Conservation (phyloP, 306 rosid genomes). For the Citrullus mucosospermus region DNA sequence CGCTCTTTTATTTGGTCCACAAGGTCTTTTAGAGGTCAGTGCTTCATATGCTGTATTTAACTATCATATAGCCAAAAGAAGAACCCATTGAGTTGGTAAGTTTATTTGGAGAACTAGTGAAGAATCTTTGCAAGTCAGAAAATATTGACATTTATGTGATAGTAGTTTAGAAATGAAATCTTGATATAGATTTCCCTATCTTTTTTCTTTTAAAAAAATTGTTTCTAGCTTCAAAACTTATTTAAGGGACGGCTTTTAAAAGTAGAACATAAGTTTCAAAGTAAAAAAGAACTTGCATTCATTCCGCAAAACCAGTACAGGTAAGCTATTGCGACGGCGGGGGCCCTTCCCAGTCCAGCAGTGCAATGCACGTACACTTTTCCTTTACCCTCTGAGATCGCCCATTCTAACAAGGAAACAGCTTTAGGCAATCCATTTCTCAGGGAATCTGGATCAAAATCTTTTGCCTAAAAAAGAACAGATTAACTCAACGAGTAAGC, state of each 20-base stretch:
- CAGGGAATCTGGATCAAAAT: slow-evolving; percentile 84
- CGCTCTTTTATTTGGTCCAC: slow-evolving; percentile 80
- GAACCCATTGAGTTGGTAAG: neutral
- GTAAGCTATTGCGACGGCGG: slow-evolving; percentile 79
- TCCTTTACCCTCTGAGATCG: slow-evolving; percentile 68
- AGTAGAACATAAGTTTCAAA: neutral
- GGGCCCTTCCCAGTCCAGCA: slow-evolving; percentile 95
- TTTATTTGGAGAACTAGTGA: neutral
- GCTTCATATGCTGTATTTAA: slow-evolving; percentile 64
- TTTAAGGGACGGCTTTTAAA: neutral
- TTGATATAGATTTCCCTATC: neutral
- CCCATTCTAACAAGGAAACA: slow-evolving; percentile 85
- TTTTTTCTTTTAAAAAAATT: no score
- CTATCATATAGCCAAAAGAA: slow-evolving; percentile 27
- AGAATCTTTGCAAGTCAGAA: neutral
- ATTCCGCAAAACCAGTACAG: slow-evolving; percentile 78
- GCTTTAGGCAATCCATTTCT: slow-evolving; percentile 69
- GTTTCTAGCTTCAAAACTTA: neutral
- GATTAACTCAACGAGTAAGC: neutral
- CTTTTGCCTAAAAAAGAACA: slow-evolving; percentile 46
- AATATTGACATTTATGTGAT: neutral
- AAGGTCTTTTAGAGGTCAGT: slow-evolving; percentile 70
- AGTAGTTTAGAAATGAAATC: neutral
- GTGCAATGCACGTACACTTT: slow-evolving; percentile 77
- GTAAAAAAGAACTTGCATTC: slow-evolving; percentile 40